phyloP scores from a whole-genome alignment of 352 stramenopile genomes.

The Globisporangium barbulae region DNA sequence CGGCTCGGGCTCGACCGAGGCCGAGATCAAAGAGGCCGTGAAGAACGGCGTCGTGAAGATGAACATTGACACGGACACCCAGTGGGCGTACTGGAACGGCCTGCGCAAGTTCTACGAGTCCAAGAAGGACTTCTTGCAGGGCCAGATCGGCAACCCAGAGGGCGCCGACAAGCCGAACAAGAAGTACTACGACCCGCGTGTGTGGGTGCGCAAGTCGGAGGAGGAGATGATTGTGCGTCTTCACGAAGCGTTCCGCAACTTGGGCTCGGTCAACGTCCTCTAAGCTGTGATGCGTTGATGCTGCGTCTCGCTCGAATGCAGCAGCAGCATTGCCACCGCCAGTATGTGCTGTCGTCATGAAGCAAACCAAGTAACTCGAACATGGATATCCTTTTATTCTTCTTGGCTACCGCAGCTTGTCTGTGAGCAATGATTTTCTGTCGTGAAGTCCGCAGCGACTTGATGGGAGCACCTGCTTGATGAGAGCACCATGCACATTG shows the following conservation, averaged over 20 bases:
- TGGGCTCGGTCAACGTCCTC: slow-evolving; percentile 78
- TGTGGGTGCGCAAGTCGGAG: slow-evolving; percentile 97
- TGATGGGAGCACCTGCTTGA: no score
- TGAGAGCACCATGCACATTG: no score
- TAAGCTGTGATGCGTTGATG: slow-evolving; percentile 28
- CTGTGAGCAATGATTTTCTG: background rate
- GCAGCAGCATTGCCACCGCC: background rate
- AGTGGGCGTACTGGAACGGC: slow-evolving; percentile 99
- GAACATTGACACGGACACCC: slow-evolving; percentile 99
- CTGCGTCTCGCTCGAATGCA: background rate
- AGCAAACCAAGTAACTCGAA: slow-evolving; percentile 14
- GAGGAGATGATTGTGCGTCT: slow-evolving; percentile 93
- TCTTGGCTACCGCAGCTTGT: background rate
- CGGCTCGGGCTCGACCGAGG: slow-evolving; percentile 94
- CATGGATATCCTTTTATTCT: slow-evolving; percentile 9
- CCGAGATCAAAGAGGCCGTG: slow-evolving; percentile 97
- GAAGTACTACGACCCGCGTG: slow-evolving; percentile 99
- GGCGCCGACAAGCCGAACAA: slow-evolving; percentile 98
- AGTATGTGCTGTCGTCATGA: slow-evolving; percentile 11
- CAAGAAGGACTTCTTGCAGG: slow-evolving; percentile 97
- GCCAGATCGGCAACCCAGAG: slow-evolving; percentile 98
- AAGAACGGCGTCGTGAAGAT: slow-evolving; percentile 98
- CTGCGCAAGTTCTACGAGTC: slow-evolving; percentile 96
- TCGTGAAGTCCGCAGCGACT: no score
- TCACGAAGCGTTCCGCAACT: slow-evolving; percentile 89